phyloP scores from a whole-genome alignment of 73 alveolate genomes.

The Paramecium sexaurelia region DNA sequence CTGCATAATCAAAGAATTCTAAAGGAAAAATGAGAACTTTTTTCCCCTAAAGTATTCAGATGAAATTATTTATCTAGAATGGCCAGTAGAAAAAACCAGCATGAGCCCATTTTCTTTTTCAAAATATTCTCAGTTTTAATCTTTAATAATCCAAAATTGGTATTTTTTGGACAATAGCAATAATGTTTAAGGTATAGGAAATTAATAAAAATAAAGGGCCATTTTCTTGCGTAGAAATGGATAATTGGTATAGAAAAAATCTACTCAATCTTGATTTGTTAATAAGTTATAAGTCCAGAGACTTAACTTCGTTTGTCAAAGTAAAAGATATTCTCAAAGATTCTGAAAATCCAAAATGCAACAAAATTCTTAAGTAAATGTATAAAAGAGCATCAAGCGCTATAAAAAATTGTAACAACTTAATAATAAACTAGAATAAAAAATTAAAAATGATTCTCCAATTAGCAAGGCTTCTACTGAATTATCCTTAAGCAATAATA shows the following conservation, averaged over 20 bases:
- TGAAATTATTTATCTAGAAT: background rate
- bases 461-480: slow-evolving; percentile 10
- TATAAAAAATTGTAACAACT: background rate
- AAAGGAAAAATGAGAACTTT: slow-evolving; percentile 27
- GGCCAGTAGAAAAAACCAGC: background rate
- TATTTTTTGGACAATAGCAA: background rate
- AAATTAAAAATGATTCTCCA: background rate
- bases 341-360: background rate
- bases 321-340: background rate
- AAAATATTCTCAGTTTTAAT: background rate
- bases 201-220: background rate
- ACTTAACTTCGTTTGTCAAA: background rate
- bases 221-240: slow-evolving; percentile 22
- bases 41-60: slow-evolving; percentile 8
- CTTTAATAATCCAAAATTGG: slow-evolving; percentile 8
- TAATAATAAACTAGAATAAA: background rate
- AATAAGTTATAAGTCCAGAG: background rate
- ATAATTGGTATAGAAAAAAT: slow-evolving; percentile 39
- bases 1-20: background rate
- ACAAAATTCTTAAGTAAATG: background rate
- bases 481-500: background rate
- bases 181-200: background rate
- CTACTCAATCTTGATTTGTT: background rate
- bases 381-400: background rate
- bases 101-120: slow-evolving; percentile 25